Percentiles rank a stretch among this genome's conserved stretches.
phyloP scores from a whole-genome alignment of 148 eudicot genomes.

The Rheum nobile region DNA sequence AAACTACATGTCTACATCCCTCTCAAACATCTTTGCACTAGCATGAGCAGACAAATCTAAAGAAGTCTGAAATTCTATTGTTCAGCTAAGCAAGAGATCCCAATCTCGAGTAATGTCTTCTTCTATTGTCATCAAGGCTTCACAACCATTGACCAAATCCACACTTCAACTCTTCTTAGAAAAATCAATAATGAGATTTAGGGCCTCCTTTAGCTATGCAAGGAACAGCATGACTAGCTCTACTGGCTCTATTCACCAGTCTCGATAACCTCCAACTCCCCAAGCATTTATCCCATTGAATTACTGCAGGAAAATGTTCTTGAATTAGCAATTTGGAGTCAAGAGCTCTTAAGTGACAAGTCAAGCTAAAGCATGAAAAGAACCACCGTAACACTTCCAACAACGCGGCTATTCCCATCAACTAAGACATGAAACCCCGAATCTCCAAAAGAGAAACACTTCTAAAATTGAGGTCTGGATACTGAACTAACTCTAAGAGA shows the following conservation, averaged over 20 bases:
- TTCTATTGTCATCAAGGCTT: not conserved
- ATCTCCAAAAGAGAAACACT: not conserved
- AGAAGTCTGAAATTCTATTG: not conserved
- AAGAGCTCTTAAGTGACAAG: not conserved
- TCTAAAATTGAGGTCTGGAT: not conserved
- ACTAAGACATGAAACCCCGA: not conserved
- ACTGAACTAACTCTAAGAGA: not conserved
- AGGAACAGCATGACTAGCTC: not conserved
- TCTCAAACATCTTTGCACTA: not conserved
- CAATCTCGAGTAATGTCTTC: not conserved
- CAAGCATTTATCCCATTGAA: not conserved
- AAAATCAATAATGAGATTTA: not conserved
- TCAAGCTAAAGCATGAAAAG: not conserved
- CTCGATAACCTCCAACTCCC: constrained; percentile 4
- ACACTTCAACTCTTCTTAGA: not conserved
- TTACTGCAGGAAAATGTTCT: constrained; percentile 2
- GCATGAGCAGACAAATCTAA: not conserved
- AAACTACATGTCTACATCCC: too few relatives aligned
- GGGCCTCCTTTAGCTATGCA: not conserved
- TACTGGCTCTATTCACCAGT: not conserved
- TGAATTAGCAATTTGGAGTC: not conserved
- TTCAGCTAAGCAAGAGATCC: not conserved
- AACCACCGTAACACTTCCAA: not conserved
- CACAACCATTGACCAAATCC: not conserved
- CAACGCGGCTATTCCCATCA: not conserved